These are phyloP conservation scores for Aspergillus felis DNA, from an alignment of 2,329 filamentous ascomycete genomes.

Conservation along the genomic window DNA sequence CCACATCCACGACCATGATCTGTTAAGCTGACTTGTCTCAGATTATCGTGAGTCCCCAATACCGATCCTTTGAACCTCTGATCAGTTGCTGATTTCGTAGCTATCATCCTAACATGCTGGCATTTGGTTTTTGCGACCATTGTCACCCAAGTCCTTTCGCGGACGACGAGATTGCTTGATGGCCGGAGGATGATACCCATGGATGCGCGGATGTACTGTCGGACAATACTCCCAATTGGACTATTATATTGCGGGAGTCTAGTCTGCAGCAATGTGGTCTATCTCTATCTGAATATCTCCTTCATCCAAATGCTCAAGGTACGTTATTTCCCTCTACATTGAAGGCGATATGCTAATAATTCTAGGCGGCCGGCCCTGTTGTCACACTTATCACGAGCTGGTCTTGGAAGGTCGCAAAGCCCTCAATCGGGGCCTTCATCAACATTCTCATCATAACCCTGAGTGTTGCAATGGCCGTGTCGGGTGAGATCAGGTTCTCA, in stretches of 20 bases:
- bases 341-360: background rate
- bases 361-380: slow-evolving; percentile 84
- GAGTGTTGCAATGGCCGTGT: slow-evolving; percentile 84
- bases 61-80: background rate
- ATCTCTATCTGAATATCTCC: slow-evolving; percentile 86
- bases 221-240: slow-evolving; percentile 88
- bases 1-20: background rate
- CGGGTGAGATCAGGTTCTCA: slow-evolving; percentile 86
- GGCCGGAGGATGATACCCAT: slow-evolving; percentile 90
- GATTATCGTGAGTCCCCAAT: slow-evolving; percentile 12
- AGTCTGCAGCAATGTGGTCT: slow-evolving; percentile 92
- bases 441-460: slow-evolving; percentile 91
- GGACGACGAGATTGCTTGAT: slow-evolving; percentile 81
- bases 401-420: slow-evolving; percentile 72
- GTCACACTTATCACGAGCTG: slow-evolving; percentile 83
- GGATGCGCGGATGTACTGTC: slow-evolving; percentile 82
- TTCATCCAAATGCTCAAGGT: slow-evolving; percentile 99
- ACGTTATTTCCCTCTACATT: slow-evolving; percentile 28
- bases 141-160: slow-evolving; percentile 86
- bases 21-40: slow-evolving; percentile 1
- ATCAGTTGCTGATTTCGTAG: slow-evolving; percentile 14
- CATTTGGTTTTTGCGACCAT: slow-evolving; percentile 84
- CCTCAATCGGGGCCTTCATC: slow-evolving; percentile 75
- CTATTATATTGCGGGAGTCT: slow-evolving; percentile 90
- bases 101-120: slow-evolving; percentile 78